Base-by-base conservation (phyloP, 768 basidiomycete genomes). In the Amanita subjunquillea region DNA sequence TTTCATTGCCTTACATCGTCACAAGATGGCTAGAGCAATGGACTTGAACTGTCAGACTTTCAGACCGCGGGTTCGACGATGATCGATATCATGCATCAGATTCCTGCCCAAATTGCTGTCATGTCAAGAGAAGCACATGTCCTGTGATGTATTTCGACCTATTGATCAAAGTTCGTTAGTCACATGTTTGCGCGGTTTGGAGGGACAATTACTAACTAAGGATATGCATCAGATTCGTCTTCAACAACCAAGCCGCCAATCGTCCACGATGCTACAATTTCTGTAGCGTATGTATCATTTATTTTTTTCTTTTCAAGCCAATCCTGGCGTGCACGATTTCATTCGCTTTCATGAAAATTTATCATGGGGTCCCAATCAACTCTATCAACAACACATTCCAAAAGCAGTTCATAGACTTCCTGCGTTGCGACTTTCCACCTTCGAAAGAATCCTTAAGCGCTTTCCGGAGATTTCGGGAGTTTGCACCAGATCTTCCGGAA, bases 41-140 rank as follows among this genome's bases (percentile, higher is more conserved):
- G 47, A 29, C 47, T 34, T 32, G 17, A 20, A 37, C 13, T 27
- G 17, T 30, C 50, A 41, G 30, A 23, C 50, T 42, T 50, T 42
- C 40, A 51, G 32, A 40, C 20, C 3, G 13, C 10, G 32, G 13
- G 40, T 40, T 34, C 49, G 55, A 50, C 55, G 56, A 56, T 59
- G 53, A 54, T 51, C 63, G 63, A 67, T 64, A 70, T 71, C 67
- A 59, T 61, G 66, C 67, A 60, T 56, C 62, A 58, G 54, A 51
- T 54, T 48, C 58, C 59, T 69, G 63, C 59, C 62, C 72, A 69
- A 66, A 57, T 68, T 72, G 63, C 66, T 76, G 76, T 76, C 76
- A 74, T 69, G 75, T 69, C 74, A 76, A 61, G 55, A 59, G 64
- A 68, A 67, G 65, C 47, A 38, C 59, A 47, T n/a, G 46, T 40